Conservation (phyloP, 768 basidiomycete genomes). For the Xerocomellus chrysenteron region DNA sequence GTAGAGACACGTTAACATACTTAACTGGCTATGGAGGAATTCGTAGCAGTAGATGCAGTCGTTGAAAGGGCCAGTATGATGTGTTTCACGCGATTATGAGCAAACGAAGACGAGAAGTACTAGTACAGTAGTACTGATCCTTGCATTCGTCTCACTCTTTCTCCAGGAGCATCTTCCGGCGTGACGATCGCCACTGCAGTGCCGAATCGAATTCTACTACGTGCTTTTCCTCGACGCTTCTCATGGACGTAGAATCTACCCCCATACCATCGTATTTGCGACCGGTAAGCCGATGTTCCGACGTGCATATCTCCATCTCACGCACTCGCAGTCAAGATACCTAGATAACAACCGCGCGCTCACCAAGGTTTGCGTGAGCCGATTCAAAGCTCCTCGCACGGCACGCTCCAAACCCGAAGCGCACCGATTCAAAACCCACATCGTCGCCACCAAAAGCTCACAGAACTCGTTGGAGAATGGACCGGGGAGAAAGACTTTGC, state of each 20-base stretch:
- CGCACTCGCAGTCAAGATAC: slow-evolving; percentile 58
- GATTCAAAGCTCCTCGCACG: slow-evolving; percentile 71
- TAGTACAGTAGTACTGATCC: too few species aligned
- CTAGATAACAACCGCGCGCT: slow-evolving; percentile 77
- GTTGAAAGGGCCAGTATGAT: too few species aligned
- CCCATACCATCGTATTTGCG: slow-evolving; percentile 74
- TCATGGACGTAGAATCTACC: slow-evolving; percentile 65
- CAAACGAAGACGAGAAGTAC: too few species aligned
- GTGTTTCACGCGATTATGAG: too few species aligned
- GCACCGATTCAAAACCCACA: slow-evolving; percentile 44
- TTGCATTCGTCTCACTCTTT: too few species aligned
- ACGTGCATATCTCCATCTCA: background rate
- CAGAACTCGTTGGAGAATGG: slow-evolving; percentile 50
- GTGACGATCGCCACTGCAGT: too few species aligned
- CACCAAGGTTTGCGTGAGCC: slow-evolving; percentile 84
- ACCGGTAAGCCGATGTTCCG: slow-evolving; percentile 45
- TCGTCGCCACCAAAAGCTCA: slow-evolving; percentile 63
- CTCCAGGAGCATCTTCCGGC: too few species aligned
- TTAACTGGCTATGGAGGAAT: too few species aligned
- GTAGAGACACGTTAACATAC: too few species aligned
- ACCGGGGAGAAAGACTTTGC: slow-evolving; percentile 63
- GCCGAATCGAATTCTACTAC: too few species aligned
- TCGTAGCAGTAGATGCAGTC: too few species aligned
- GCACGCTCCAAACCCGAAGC: slow-evolving; percentile 58
- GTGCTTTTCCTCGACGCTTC: slow-evolving; percentile 47